Base-by-base conservation (phyloP, 225 moss, liverwort and hornwort species). In the Sphagnum tenellum region DNA sequence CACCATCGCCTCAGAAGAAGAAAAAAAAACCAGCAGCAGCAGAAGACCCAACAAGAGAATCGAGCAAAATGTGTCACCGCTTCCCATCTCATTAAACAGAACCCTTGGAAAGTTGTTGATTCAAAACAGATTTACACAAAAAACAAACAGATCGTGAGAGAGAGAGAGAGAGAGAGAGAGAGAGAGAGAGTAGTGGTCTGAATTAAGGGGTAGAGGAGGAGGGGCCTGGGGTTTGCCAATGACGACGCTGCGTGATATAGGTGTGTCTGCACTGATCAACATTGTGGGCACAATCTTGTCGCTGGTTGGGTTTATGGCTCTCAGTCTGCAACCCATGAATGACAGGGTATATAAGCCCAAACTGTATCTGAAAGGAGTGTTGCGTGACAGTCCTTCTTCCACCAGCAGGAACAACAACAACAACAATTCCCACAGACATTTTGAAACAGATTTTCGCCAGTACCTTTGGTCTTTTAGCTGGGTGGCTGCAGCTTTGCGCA, bases 281-380 rank as follows among this genome's bases (percentile, higher is more conserved):
- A 56, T 82, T 63, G 53, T 70, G 0, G 71, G 54, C 29, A 69
- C 78, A 0, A 49, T 77, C 44, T 0, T 86, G 2, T 84, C 91
- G 57, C 78, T 94, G 1, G 44, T 89, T 0, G 73, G 58, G 13
- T 94, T 91, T 50, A 73, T 80, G 3, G n/a, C 82, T 49, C 60
- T 91, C 52, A 80, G 67, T 63, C 57, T 88, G 3, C 94, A 94
- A 69, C 89, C 94, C 3, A 71, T 86, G 14, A 89, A 94, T 61
- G 94, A 83, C 8, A 78, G 88, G 8, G 86, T 94, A 0, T 94
- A 85, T 52, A 79, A 78, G 50, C 76, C 91, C 4, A 94, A 94
- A 62, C 75, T 77, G 69, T 91, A 91, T 45, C 76, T 86, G 47
- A 89, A 81, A 68, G 91, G 88, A 3, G 75, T 84, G 5, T 55